phyloP scores from a whole-genome alignment of 345 rosid species.

The Citrus medica region DNA sequence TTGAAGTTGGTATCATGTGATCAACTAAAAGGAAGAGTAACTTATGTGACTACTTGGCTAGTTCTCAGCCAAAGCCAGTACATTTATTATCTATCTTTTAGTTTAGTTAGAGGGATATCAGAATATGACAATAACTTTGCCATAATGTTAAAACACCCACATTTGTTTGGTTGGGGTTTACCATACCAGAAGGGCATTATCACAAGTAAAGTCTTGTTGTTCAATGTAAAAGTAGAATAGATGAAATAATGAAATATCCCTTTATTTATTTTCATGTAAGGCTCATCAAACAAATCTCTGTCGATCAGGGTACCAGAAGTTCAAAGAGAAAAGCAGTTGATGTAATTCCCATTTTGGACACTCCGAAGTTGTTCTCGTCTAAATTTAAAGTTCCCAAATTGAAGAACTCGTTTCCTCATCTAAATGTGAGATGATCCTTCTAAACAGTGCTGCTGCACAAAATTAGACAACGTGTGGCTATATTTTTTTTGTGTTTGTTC shows the following conservation, averaged over 20 bases:
- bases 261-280: not conserved
- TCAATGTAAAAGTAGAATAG: not conserved
- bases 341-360: constrained; percentile 23
- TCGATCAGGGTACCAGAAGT: constrained; percentile 44
- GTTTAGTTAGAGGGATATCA: not conserved
- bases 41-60: not conserved
- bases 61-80: not conserved
- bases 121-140: not conserved
- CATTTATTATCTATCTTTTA: not conserved
- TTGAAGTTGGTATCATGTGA: not conserved
- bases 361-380: constrained; percentile 67
- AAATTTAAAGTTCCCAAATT: constrained; percentile 76
- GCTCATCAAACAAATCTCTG: not conserved
- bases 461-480: not conserved
- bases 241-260: not conserved
- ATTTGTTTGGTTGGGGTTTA: no score
- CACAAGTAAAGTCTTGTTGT: not conserved
- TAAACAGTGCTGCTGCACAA: not conserved
- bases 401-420: constrained; percentile 40
- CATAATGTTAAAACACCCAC: not conserved
- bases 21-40: not conserved
- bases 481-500: not conserved
- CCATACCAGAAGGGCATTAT: not conserved
- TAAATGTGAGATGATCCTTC: not conserved
- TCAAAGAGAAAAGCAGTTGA: constrained; percentile 60